Percentiles rank a stretch among this genome's conserved stretches.
These are phyloP conservation scores for Reutealis trisperma DNA, from an alignment of 345 rosid genomes.

Conservation along the genomic window DNA sequence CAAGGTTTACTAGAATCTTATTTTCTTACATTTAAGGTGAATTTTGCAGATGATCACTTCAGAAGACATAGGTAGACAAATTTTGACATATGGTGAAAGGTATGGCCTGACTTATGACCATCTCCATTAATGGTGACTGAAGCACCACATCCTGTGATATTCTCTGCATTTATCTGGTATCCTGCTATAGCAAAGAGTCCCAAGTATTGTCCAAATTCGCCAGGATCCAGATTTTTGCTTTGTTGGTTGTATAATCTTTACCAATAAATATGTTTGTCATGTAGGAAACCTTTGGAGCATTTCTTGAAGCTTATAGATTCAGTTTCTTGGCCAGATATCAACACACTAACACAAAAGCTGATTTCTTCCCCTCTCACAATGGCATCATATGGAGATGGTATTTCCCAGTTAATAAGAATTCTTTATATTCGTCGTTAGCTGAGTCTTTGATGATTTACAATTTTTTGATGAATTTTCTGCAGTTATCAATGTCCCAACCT, in stretches of 20 bases:
- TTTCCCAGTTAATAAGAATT: background rate
- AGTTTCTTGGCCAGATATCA: slow-evolving; percentile 56
- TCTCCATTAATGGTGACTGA: background rate
- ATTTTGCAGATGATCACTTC: slow-evolving; percentile 55
- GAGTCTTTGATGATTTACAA: slow-evolving; percentile 1
- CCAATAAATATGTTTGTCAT: background rate
- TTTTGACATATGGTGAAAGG: slow-evolving; percentile 86
- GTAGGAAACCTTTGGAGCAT: slow-evolving; percentile 70
- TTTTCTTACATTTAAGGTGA: background rate
- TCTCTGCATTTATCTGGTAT: background rate
- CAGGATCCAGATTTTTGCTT: background rate
- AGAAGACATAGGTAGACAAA: slow-evolving; percentile 82
- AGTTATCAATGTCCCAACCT: slow-evolving; percentile 66
- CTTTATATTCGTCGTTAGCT: background rate
- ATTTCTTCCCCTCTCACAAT: slow-evolving; percentile 80
- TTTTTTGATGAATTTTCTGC: slow-evolving; percentile 19
- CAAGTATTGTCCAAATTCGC: no score
- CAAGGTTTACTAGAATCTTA: slow-evolving; percentile 7
- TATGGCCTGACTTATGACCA: slow-evolving; percentile 20
- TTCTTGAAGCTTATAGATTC: slow-evolving; percentile 63
- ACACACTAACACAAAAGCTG: slow-evolving; percentile 48
- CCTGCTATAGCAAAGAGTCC: background rate
- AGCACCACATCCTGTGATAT: background rate
- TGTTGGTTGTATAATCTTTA: slow-evolving; percentile 2
- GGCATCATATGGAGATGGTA: slow-evolving; percentile 89